Base-by-base conservation (phyloP, 2,329 filamentous ascomycete genomes). In the Cladophialophora immunda region DNA sequence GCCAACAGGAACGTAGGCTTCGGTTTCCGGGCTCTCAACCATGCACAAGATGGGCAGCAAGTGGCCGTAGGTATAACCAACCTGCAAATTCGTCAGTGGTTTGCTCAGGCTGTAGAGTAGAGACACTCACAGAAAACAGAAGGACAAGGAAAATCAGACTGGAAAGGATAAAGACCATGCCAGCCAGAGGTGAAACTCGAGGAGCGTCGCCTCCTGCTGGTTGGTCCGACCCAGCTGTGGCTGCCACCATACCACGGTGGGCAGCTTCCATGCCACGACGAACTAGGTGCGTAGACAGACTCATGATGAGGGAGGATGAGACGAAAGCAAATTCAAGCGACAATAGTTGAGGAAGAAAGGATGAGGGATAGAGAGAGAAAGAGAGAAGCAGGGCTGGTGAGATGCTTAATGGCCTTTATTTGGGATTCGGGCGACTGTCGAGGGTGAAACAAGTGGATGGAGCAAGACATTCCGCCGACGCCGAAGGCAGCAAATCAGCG, bases 31-130 rank as follows among this genome's bases (percentile, higher is more conserved):
- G 55, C 85, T 85, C 77, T 92, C 89, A 72, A 92, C 82, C 79
- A 88, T 87, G 68, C 87, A 83, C 50, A 92, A 83, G 5, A 86
- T 87, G 1, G 86, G 83, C 53, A 91, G 80, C 62, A 92, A 81
- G 64, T 84, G 78, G 64, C 84, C 84, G 70, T 89, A 85, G 53
- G 86, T 87, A 78, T 91, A 91, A 50, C 62, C 67, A 27, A 72
- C 67, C 69, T 70, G 36, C 50, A n/a, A n/a, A 4, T 15, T 5
- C 30, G 58, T 71, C n/a, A 65, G 63, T 27, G 15, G 13, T 27
- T 19, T 13, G 17, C 34, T 7, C n/a, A 25, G 19, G 11, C n/a
- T 19, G 34, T 32, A 8, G 36, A 38, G 29, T 22, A 47, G 11
- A 45, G 41, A 32, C 11, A 73, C 77, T 71, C 73, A 79, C 77